Base-by-base conservation (phyloP, 208 protist genomes). In the Acanthamoeba lenticulata region DNA sequence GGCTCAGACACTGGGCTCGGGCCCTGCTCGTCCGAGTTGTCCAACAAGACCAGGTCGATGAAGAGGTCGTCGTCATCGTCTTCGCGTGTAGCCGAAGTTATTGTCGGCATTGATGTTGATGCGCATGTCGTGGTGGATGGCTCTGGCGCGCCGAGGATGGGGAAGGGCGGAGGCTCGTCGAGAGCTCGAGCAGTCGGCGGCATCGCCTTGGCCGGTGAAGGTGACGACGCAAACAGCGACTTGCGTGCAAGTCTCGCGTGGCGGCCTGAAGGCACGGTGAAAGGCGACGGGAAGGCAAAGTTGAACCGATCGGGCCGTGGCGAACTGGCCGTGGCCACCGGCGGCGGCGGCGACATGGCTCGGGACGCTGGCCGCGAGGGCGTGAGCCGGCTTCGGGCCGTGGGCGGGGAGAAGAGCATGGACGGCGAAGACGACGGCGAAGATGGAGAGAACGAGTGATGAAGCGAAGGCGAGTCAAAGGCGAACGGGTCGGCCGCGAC, bases 401-500 rank as follows among this genome's bases (percentile, higher is more conserved):
- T 6, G 57, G 5, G 5, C 27, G 24, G 27, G 27, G 57, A 32
- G 57, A 21, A 65, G 57, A 27, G 27, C 57, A 57, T 9, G 49
- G 49, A 19, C 9, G 49, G 49, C 49, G 13, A 57, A 57, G 67
- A 44, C 67, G 67, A 32, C 29, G 67, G 24, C 27, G 11, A 9
- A 7, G 67, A 24, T 40, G 34, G 3, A 17, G 67, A 44, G 17
- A 32, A 3, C 5, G 29, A n/a, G 67, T 42, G n/a, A 32, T 44
- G 67, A 17, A 44, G 67, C n/a, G 67, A 79, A 3, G 67, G 67
- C 67, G 67, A 79, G 67, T 79, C 67, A 24, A 79, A 79, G 67
- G 67, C 67, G 67, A 79, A 79, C 5, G 67, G 67, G 38, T 79
- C 67, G 67, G 34, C 29, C 3, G n/a, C 3, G 67, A 27, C 60